Base-by-base conservation (phyloP, 2,329 filamentous ascomycete genomes). In the Pezicula radicicola region DNA sequence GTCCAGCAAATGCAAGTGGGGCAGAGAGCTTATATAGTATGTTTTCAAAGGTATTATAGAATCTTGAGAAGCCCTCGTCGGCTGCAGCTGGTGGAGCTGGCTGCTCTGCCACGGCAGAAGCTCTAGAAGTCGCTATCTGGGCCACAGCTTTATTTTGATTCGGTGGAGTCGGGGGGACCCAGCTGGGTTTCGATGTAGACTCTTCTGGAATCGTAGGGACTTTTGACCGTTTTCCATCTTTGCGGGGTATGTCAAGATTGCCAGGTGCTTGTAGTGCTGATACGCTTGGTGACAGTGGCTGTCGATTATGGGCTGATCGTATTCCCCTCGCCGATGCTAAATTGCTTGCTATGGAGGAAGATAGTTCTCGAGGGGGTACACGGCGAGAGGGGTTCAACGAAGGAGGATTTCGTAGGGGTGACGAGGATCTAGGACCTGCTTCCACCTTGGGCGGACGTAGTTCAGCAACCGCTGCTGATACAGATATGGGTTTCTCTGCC, bases 1-100 rank as follows among this genome's bases (percentile, higher is more conserved):
- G 80, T 1, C 93, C 93, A 4, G 94, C 91, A 72, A 97, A 99
- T 3, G 92, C 93, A 28, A 99, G 76, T 1, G 92, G 92, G 0
- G 92, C 91, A 0, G 93, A 95, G 12, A 97, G 82, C 61, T 87
- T 88, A 55, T 91, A 94, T 65, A 97, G 89, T 45, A 97, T 81
- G 49, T 82, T 90, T 50, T 92, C 91, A 63, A 97, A 96, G 1
- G 91, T 91, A 53, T 81, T 92, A 71, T 97, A 99, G 72, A 97
- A 99, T 49, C 85, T 84, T 6, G 89, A 83, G 66, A 97, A 99
- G 6, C 89, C 87, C 30, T 96, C 90, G 2, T 71, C 63, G 6
- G 60, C 70, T 73, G 54, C 52, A 33, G 49, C 53, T 33, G 53
- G 66, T 56, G 19, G 55, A 55, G 57, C 54, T 30, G 54, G 49